A percentile compares a stretch with the other conserved stretches of the same genome.
phyloP scores from a whole-genome alignment of 208 protist species.

The Tritrichomonas musculus region DNA sequence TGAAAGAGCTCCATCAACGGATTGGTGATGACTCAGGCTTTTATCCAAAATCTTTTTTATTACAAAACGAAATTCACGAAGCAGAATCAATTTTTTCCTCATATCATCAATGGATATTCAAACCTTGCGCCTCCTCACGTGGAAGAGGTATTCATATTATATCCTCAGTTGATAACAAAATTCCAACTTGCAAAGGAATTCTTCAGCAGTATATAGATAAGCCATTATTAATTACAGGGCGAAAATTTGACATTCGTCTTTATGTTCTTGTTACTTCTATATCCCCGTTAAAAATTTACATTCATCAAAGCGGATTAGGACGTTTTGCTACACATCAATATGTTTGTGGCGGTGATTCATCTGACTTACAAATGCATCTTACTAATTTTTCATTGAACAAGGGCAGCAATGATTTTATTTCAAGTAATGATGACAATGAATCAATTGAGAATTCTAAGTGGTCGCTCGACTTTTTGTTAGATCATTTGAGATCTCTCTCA shows the following conservation, averaged over 20 bases:
- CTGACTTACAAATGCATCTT: conserved; percentile 41
- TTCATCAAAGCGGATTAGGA: conserved; percentile 42
- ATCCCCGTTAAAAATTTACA: conserved; percentile 48
- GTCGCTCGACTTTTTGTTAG: not conserved
- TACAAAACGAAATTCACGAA: no score
- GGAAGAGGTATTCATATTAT: not conserved
- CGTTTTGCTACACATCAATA: conserved; percentile 39
- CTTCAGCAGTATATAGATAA: not conserved
- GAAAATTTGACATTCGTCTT: conserved; percentile 34
- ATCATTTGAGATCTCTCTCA: not conserved
- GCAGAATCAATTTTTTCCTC: not conserved
- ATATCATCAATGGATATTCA: not conserved
- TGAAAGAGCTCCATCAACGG: not conserved
- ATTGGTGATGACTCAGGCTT: not conserved
- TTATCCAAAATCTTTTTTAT: not conserved
- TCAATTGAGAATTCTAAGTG: conserved; percentile 44
- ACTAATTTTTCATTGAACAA: conserved; percentile 43
- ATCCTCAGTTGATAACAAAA: not conserved
- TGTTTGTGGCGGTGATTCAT: not conserved
- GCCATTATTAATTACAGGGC: not conserved
- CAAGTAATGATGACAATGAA: conserved; percentile 6
- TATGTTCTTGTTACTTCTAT: conserved; percentile 49
- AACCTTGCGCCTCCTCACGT: not conserved
- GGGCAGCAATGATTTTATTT: not conserved
- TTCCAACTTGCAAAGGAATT: conserved; percentile 32